These are phyloP conservation scores for Phlebopus sp. DNA, from an alignment of 1,284 basidiomycete species.

Conservation along the genomic window DNA sequence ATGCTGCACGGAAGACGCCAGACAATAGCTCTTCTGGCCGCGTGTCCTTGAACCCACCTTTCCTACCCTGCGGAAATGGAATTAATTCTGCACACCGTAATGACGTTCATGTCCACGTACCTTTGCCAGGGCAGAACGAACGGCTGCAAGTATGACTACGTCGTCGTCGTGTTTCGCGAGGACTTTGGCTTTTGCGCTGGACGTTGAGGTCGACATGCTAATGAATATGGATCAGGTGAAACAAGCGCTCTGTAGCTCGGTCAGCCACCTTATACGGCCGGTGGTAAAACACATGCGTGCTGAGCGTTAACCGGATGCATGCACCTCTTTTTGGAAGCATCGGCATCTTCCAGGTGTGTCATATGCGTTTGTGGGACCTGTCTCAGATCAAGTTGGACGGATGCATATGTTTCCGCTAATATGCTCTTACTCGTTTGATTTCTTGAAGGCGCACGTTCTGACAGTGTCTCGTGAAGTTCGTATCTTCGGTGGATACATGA, in stretches of 20 bases:
- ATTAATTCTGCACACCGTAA: constrained; percentile 15
- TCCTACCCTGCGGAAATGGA: constrained; percentile 57
- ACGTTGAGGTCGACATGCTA: constrained; percentile 18
- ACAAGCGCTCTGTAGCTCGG: not conserved
- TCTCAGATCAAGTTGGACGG: too few relatives aligned
- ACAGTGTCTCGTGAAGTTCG: too few relatives aligned
- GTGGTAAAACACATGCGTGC: constrained; percentile 24
- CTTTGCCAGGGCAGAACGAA: constrained; percentile 90
- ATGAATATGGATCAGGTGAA: constrained; percentile 1
- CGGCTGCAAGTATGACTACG: constrained; percentile 87
- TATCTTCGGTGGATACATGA: too few relatives aligned
- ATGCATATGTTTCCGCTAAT: too few relatives aligned
- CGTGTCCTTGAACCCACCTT: constrained; percentile 94
- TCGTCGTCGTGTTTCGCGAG: constrained; percentile 70
- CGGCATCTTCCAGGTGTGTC: too few relatives aligned
- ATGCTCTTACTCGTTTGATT: too few relatives aligned
- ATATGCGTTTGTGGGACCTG: too few relatives aligned
- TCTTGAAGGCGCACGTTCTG: too few relatives aligned
- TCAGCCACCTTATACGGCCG: too few relatives aligned
- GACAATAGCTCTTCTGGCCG: constrained; percentile 88
- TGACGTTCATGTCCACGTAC: constrained; percentile 37
- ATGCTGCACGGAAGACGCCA: constrained; percentile 74
- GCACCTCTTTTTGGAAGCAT: too few relatives aligned
- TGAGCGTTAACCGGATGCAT: not conserved
- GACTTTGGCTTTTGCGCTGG: constrained; percentile 41